Evolutionary conservation across 306 rosid genomes (phyloP), one percentile per base, ranked within the genome.

Genomic region (Rosa multiflora): DNA sequence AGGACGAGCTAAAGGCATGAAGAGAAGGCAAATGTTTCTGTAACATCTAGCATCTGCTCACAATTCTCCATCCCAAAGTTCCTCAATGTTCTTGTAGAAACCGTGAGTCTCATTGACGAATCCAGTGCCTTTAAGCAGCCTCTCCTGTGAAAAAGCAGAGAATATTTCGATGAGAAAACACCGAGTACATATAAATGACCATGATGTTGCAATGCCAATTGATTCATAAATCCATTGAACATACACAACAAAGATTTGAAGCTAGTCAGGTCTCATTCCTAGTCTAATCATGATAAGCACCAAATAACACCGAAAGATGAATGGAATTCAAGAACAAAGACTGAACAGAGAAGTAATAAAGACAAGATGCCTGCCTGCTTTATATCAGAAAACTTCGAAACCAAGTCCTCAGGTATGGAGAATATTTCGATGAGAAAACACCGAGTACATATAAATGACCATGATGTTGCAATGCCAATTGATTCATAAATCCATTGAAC

Each of bases 11-110:
- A 58, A 14, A 18, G 35, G 43, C 20, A 21, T 8, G 39, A 35
- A 37, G 44, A 13, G 9, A 7, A 40, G 66, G 59, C 70, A 14
- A 5, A 7, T 12, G 64, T 37, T 53, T 44, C 12, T 23, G 20
- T 13, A 11, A 66, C 10, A 68, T 61, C 72, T 52, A 23, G 75
- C 32, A 4, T 43, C 43, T 74, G 81, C 82, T 88, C 89, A 91
- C 73, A 69, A 29, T 67, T 90, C 90, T 10, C 86, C 92, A 78
- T 90, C 93, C 93, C 91, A 90, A 32, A 88, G 91, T 49, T 91
- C 93, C 79, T 83, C 88, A 68, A 72, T 82, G 72, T 87, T 88
- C 76, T 71, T 88, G 84, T 88, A 88, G 35, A 74, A 79, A 72
- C 81, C 80, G 69, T 77, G 68, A 37, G 76, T 76, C 76, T 85